Base-by-base conservation (phyloP, 23 red algal species). In the Rhodosorus marinus region DNA sequence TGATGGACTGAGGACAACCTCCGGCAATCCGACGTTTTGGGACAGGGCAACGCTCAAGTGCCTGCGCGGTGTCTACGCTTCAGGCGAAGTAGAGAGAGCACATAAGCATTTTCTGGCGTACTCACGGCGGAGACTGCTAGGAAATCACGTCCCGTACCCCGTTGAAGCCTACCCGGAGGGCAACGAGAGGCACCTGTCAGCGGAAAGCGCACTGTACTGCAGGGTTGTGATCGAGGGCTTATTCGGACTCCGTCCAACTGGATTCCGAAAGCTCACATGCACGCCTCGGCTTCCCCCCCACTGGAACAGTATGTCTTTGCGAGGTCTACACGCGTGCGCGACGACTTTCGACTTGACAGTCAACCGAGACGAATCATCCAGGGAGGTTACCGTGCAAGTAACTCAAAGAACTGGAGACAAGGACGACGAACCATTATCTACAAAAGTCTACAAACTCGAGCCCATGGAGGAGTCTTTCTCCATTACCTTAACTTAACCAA, bases 161-260 rank as follows among this genome's bases (percentile, higher is more conserved):
- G 59, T 61, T 31, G 72, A 64, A 21, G 72, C 65, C 31, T 66
- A 77, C 28, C 47, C 65, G 57, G 59, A 77, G 23, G 64, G 56
- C 31, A 45, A 50, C 41, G n/a, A n/a, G n/a, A n/a, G n/a, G n/a
- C 72, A 64, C 23, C 45, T 77, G 26, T 31, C 72, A 19, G 72
- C 54, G 5, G 72, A 77, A 52, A 77, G 72, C 67, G 72, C 58
- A 3, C 28, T 77, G 26, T 51, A 64, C 29, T 35, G 57, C 23
- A 59, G 72, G 41, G 72, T 77, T 11, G 31, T 49, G 15, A 20
- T 42, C 6, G 72, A 77, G 26, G 72, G 72, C 8, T 14, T 77
- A 9, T 56, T 77, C 33, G 72, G 72, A 9, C 56, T 77, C 47
- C 23, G 22, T 26, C 22, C 7, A 26, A 6, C 26, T 2, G 47